Evolutionary conservation across 2,329 filamentous ascomycete genomes (phyloP), one percentile per base, ranked within the genome.

Genomic region (Furcasterigmium sp.): DNA sequence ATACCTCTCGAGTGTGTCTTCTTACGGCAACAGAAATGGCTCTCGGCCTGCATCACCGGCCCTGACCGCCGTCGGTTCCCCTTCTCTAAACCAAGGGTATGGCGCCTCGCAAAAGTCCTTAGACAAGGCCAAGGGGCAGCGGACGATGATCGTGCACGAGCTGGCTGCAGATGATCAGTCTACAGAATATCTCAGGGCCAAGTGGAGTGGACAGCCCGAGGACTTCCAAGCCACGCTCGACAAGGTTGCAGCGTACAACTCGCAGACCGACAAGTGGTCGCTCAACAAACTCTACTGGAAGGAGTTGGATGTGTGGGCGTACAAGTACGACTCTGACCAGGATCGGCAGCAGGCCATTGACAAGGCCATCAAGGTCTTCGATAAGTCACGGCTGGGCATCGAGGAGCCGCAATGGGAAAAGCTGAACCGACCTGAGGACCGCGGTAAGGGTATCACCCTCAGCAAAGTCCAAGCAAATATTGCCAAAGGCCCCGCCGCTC

Each of bases 251-350:
- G 73, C 76, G 45, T 69, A 70, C 42, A 68, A 74, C 45, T 49
- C 66, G 5, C 58, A 65, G 3, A 63, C 63, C 5, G 69, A 75
- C 47, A 78, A 70, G 50, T 84, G 75, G 70, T 61, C 65, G 26
- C 60, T 84, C 51, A 72, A 73, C 47, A 79, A 76, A 60, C 62
- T 68, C 19, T 77, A 71, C 48, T 84, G 75, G 72, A 82, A 75
- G 58, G 80, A 84, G 50, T 68, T 84, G 13, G 79, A 84, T 51
- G 76, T 82, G 18, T 84, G 76, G 72, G 74, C 70, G 45, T 82
- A 81, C 56, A 64, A 74, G 21, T 84, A 84, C 54, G 64, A 67
- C 36, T 67, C 59, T 29, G 61, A 70, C 15, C 70, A 75, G 25
- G 72, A 80, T 47, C 74, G 80, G 23, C 69, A 87, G 56, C 63